A percentile compares a stretch with the other conserved stretches of the same genome.
Conservation (phyloP, 164 flowering plant species). For the Liriodendron chinense region DNA sequence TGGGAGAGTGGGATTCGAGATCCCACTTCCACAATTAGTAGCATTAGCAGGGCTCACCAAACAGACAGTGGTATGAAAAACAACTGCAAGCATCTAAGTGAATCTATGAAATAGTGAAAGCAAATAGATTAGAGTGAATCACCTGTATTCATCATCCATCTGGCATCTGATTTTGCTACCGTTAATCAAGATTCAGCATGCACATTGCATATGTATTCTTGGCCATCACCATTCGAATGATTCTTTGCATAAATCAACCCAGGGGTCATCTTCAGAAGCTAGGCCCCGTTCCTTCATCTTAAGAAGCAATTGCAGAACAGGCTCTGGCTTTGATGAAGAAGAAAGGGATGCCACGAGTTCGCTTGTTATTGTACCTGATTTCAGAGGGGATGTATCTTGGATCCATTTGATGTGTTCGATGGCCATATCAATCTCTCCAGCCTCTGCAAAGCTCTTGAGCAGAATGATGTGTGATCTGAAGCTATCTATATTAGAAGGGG, state of each 20-base stretch:
- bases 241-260: conserved; percentile 25
- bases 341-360: conserved; percentile 56
- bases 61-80: background rate
- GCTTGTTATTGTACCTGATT: conserved; percentile 34
- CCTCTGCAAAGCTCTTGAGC: conserved; percentile 58
- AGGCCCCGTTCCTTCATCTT: conserved; percentile 24
- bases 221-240: background rate
- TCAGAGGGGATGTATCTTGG: conserved; percentile 35
- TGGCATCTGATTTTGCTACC: background rate
- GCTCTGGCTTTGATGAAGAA: conserved; percentile 46
- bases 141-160: background rate
- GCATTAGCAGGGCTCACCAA: background rate
- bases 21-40: too few relatives aligned
- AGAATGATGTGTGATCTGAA: conserved; percentile 47
- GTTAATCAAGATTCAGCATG: background rate
- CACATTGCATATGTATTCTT: background rate
- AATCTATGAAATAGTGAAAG: too few relatives aligned
- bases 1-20: too few relatives aligned
- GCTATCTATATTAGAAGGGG: conserved; percentile 20
- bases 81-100: background rate
- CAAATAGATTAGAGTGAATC: background rate
- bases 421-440: conserved; percentile 51
- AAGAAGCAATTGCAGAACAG: conserved; percentile 37
- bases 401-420: conserved; percentile 51
- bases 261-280: conserved; percentile 13